Conservation (phyloP, 352 stramenopile species). For the Phytopythium chamaehyphon region DNA sequence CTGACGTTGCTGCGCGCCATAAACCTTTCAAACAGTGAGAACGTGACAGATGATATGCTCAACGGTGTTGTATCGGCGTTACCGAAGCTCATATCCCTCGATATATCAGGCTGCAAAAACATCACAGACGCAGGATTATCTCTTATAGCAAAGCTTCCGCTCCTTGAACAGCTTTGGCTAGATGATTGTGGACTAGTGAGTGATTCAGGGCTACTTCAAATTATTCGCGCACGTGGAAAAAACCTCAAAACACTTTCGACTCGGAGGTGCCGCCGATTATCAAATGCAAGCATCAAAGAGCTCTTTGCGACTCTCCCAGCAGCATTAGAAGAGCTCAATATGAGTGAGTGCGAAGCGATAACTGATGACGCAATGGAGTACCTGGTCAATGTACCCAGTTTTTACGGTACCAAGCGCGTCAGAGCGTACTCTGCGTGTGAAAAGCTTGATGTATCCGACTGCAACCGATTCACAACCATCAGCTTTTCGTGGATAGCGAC, state of each 20-base stretch:
- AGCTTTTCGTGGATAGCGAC: constrained; percentile 59
- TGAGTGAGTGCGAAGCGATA: constrained; percentile 44
- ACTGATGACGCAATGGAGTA: constrained; percentile 58
- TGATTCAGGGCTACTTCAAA: constrained; percentile 26
- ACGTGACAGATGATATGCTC: constrained; percentile 55
- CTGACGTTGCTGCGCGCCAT: constrained; percentile 30
- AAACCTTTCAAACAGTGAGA: constrained; percentile 34
- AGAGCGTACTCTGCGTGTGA: constrained; percentile 38
- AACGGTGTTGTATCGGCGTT: constrained; percentile 27
- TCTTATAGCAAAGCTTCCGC: constrained; percentile 22
- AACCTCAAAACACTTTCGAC: constrained; percentile 41
- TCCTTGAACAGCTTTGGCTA: constrained; percentile 35
- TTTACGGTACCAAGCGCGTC: constrained; percentile 41
- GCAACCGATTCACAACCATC: constrained; percentile 41
- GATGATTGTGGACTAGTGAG: constrained; percentile 42
- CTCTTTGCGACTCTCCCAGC: constrained; percentile 43
- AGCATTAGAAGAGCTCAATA: constrained; percentile 49
- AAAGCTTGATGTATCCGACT: constrained; percentile 56
- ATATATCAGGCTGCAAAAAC: constrained; percentile 41
- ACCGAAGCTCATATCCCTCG: constrained; percentile 29
- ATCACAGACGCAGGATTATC: constrained; percentile 52
- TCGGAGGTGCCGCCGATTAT: constrained; percentile 28
- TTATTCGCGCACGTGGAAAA: constrained; percentile 31
- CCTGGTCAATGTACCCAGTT: constrained; percentile 43
- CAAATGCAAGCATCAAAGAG: constrained; percentile 36